phyloP scores from a whole-genome alignment of 2,329 filamentous ascomycete species.

The Acrodontium crateriforme region DNA sequence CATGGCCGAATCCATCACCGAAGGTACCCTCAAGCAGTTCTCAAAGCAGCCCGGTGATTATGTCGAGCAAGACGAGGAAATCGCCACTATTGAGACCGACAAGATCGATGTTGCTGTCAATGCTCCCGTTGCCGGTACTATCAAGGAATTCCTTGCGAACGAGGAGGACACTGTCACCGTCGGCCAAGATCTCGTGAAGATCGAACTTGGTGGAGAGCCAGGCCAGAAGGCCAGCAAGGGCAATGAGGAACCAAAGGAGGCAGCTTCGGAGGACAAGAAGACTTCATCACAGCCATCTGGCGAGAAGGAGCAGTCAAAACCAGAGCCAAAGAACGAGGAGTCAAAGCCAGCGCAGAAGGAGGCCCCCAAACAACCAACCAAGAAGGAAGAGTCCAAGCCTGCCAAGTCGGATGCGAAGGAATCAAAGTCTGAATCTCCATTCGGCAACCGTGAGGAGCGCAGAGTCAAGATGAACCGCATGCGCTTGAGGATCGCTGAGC shows the following conservation, averaged over 20 bases:
- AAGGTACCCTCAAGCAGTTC: conserved; percentile 93
- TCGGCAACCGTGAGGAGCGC: conserved; percentile 73
- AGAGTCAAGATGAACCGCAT: conserved; percentile 99
- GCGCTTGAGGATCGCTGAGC: conserved; percentile 92
- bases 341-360: conserved; percentile 24
- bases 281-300: conserved; percentile 41
- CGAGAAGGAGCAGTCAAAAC: conserved; percentile 33
- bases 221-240: conserved; percentile 42
- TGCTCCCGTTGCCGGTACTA: conserved; percentile 74
- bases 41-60: conserved; percentile 85
- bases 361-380: conserved; percentile 29
- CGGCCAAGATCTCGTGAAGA: conserved; percentile 75
- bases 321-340: conserved; percentile 31
- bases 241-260: conserved; percentile 45
- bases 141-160: conserved; percentile 80
- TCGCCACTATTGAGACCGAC: conserved; percentile 97
- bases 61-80: conserved; percentile 91
- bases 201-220: conserved; percentile 59
- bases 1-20: conserved; percentile 98
- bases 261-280: conserved; percentile 43
- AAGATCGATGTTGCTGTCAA: conserved; percentile 99
- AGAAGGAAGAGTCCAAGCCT: conserved; percentile 30
- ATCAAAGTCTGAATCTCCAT: conserved; percentile 27
- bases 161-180: conserved; percentile 95
- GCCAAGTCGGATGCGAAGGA: conserved; percentile 25